Conservation (phyloP, 495 filamentous ascomycete genomes). For the Paragyromitra xinjiangensis region DNA sequence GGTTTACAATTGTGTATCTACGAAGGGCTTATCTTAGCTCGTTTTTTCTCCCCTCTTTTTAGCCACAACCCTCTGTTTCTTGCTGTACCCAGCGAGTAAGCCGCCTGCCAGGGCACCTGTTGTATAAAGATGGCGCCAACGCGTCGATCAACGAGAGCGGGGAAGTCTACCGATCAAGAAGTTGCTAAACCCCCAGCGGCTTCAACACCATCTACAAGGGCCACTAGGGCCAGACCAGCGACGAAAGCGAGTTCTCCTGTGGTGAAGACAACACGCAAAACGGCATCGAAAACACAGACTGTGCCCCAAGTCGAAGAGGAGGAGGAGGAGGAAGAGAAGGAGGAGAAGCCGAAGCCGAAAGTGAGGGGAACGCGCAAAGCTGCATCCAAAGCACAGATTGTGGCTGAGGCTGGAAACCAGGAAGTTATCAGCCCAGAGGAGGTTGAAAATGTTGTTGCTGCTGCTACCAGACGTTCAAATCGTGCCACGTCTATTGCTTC, state of each 20-base stretch:
- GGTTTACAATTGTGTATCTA: slow-evolving; percentile 11
- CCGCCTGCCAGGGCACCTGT: slow-evolving; percentile 31
- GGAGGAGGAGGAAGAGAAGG: slow-evolving; percentile 14
- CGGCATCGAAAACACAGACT: slow-evolving; percentile 3
- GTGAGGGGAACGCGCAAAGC: slow-evolving; percentile 9
- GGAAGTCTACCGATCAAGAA: slow-evolving; percentile 15
- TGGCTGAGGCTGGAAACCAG: slow-evolving; percentile 1
- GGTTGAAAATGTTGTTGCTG: slow-evolving; percentile 17
- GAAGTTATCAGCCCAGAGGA: slow-evolving; percentile 10
- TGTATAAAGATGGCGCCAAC: slow-evolving; percentile 45
- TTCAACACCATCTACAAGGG: slow-evolving; percentile 12
- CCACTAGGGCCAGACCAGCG: slow-evolving; percentile 7
- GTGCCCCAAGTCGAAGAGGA: slow-evolving; percentile 9
- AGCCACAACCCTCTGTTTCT: slow-evolving; percentile 9
- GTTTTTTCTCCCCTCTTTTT: slow-evolving; percentile 4
- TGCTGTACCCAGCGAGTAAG: slow-evolving; percentile 16
- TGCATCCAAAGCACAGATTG: slow-evolving; percentile 19
- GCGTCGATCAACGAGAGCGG: slow-evolving; percentile 41
- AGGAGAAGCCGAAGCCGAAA: neutral
- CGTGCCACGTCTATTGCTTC: slow-evolving; percentile 22
- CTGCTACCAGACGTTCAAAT: slow-evolving; percentile 26
- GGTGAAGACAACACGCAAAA: slow-evolving; percentile 9
- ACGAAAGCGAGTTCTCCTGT: slow-evolving; percentile 8
- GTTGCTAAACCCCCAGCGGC: neutral
- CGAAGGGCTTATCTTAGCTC: slow-evolving; percentile 3